Evolutionary conservation across 2,329 filamentous ascomycete species (phyloP).

Genomic region (Verruconis gallopava): DNA sequence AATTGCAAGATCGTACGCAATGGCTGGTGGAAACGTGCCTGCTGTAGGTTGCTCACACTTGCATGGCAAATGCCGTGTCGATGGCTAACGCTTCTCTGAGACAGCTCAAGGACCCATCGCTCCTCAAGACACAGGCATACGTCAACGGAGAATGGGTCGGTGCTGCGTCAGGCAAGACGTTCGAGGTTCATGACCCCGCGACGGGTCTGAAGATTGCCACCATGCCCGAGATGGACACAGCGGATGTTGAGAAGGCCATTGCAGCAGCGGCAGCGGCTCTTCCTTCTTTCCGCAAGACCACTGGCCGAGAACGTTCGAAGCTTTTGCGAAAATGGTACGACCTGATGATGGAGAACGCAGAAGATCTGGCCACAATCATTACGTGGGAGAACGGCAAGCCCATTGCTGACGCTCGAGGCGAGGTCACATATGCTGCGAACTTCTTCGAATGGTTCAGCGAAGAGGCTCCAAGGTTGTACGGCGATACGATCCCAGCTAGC

Average conservation of each 20-base stretch:
- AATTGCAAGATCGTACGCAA: background rate
- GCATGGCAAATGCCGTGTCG: too few relatives aligned
- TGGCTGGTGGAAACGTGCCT: background rate
- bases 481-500: conserved; percentile 59
- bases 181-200: conserved; percentile 68
- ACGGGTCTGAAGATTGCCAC: conserved; percentile 70
- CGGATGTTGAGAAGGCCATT: conserved; percentile 73
- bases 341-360: conserved; percentile 61
- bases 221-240: conserved; percentile 67
- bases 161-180: conserved; percentile 79
- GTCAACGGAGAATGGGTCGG: conserved; percentile 88
- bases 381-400: conserved; percentile 90
- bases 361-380: conserved; percentile 71
- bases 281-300: conserved; percentile 54
- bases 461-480: conserved; percentile 31
- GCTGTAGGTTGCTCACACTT: background rate
- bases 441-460: conserved; percentile 31
- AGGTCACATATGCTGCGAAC: conserved; percentile 26
- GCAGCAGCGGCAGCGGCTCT: conserved; percentile 68
- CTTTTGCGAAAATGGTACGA: conserved; percentile 73
- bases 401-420: conserved; percentile 37
- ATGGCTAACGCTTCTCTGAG: background rate
- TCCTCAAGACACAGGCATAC: conserved; percentile 75
- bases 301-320: conserved; percentile 60
- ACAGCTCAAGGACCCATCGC: conserved; percentile 36